Percentiles rank a stretch among this genome's conserved stretches.
These are phyloP conservation scores for Citrus maxima DNA, from an alignment of 345 rosid genomes.

Conservation along the genomic window DNA sequence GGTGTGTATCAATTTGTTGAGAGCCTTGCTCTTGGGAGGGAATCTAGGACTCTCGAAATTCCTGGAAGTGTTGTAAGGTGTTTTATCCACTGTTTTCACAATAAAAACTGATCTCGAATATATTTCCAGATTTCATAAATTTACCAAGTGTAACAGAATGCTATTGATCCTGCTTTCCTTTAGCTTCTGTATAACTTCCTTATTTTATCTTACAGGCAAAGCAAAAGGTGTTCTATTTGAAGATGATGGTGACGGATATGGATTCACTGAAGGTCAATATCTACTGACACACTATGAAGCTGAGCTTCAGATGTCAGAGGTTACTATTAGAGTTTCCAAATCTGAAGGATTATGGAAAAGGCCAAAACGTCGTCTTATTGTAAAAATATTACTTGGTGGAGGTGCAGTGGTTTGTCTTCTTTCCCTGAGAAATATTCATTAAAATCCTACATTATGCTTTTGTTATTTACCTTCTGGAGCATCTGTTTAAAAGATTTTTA, in stretches of 20 bases:
- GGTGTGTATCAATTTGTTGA: too few species aligned
- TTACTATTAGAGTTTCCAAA: constrained; percentile 54
- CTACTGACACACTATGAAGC: constrained; percentile 66
- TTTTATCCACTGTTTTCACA: too few species aligned
- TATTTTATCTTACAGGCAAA: constrained; percentile 37
- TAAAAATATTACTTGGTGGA: constrained; percentile 68
- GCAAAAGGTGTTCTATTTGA: constrained; percentile 76
- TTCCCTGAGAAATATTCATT: not conserved
- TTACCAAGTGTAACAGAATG: not conserved
- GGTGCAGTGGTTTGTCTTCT: constrained; percentile 61
- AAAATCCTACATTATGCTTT: not conserved
- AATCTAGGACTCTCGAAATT: too few species aligned
- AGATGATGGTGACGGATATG: constrained; percentile 93
- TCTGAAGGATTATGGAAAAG: constrained; percentile 83
- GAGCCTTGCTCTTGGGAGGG: too few species aligned
- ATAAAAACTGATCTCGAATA: too few species aligned
- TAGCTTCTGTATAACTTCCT: constrained; percentile 1
- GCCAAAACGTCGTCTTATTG: constrained; percentile 55
- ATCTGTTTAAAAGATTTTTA: not conserved
- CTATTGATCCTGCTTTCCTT: not conserved
- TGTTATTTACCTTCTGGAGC: not conserved
- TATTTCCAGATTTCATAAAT: too few species aligned
- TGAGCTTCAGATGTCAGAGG: constrained; percentile 51
- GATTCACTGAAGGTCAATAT: constrained; percentile 57
- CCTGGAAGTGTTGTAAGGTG: too few species aligned